Evolutionary conservation across 73 alveolate species (phyloP).

Genomic region (Blepharisma stoltei): DNA sequence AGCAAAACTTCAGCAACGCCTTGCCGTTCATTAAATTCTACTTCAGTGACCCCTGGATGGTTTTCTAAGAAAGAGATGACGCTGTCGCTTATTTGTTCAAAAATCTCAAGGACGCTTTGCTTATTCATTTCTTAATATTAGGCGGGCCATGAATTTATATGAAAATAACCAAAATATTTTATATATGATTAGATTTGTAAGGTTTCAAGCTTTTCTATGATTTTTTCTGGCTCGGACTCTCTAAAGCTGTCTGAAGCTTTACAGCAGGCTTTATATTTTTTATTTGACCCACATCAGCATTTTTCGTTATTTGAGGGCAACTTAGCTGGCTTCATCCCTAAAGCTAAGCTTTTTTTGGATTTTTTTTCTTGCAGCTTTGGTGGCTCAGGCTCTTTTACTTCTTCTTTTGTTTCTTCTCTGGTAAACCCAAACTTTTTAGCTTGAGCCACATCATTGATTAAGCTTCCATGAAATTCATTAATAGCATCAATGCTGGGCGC

Average conservation of each 20-base stretch:
- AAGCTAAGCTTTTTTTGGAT: neutral
- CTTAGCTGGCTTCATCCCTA: conserved; percentile 5
- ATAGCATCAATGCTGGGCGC: conserved; percentile 7
- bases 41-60: conserved; percentile 74
- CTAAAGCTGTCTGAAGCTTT: neutral
- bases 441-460: neutral
- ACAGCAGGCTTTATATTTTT: neutral
- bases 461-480: neutral
- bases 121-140: conserved; percentile 44
- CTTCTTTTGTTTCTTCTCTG: neutral
- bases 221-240: conserved; percentile 4
- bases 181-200: neutral
- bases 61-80: conserved; percentile 62
- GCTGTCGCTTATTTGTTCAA: conserved; percentile 52
- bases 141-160: too few species aligned
- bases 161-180: too few species aligned
- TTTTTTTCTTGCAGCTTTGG: neutral
- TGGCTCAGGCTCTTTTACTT: neutral
- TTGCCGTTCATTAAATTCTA: conserved; percentile 57
- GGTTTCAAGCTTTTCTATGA: neutral
- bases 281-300: conserved; percentile 22
- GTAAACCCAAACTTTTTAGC: neutral
- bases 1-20: conserved; percentile 65
- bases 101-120: conserved; percentile 64
- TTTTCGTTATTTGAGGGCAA: conserved; percentile 9